Evolutionary conservation across 2,329 filamentous ascomycete genomes (phyloP), one percentile per base, ranked within the genome.

Genomic region (Nannizziopsis barbatae): DNA sequence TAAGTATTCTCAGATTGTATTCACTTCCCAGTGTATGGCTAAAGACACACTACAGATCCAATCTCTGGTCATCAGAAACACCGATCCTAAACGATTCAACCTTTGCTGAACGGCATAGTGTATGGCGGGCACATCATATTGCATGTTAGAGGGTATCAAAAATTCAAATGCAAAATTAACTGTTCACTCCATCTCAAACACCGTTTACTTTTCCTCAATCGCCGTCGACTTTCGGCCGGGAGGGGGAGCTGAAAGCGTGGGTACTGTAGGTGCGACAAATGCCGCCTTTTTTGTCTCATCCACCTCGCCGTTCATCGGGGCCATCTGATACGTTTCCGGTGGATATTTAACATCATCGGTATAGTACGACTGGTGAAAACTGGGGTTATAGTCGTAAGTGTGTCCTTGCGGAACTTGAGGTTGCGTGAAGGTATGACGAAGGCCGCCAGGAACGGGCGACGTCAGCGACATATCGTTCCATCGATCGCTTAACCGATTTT

Each of bases 381-480:
- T n/a, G 22, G 43, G 39, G 45, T 42, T 41, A 20, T 38, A 38
- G 5, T 17, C 42, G 31, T 37, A 32, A 14, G 27, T 7, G 44
- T 47, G 37, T 36, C 31, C 35, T 35, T 45, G 20, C 17, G 40
- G 36, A 38, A 42, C 30, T 42, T 44, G 44, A 20, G 46, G 37
- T 14, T 51, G 53, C 14, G 45, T 56, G 60, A 61, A 64, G 22
- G 54, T 53, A 14, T 57, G 57, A 18, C 58, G 56, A 3, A 56
- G 43, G 22, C 53, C 55, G 9, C 38, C 48, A 15, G 31, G 18
- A 15, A 51, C 31, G 10, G 62, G 59, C 2, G 61, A 58, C 44
- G 54, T 60, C 39, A 60, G 60, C n/a, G 58, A 54, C 9, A 61
- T 59, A 44, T 64, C 61, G 15, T 47, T 47, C 63, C 64, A 68